Conservation (phyloP, 2,329 filamentous ascomycete species). For the Leptographium wingfieldii region DNA sequence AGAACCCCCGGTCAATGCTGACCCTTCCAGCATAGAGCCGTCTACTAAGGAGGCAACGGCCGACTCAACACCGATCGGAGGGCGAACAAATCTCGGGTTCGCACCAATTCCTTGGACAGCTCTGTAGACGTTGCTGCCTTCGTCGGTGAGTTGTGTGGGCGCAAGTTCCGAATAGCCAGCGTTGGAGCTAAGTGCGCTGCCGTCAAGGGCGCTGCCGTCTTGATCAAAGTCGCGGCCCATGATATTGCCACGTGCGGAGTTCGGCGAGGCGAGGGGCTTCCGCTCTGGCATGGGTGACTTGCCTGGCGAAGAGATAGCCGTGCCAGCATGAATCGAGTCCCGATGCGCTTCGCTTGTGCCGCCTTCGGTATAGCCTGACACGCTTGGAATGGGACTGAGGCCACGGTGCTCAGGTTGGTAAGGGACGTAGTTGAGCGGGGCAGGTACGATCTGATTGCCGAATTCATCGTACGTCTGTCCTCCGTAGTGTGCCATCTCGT, state of each 20-base stretch:
- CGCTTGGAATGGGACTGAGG: constrained; percentile 82
- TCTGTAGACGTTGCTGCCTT: constrained; percentile 46
- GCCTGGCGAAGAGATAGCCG: constrained; percentile 43
- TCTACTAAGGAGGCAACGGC: constrained; percentile 78
- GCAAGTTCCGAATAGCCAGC: constrained; percentile 35
- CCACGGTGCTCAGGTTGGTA: constrained; percentile 58
- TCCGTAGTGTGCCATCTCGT: constrained; percentile 13
- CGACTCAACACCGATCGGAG: constrained; percentile 65
- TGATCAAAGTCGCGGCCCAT: constrained; percentile 41
- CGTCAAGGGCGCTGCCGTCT: constrained; percentile 48
- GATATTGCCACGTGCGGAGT: constrained; percentile 42
- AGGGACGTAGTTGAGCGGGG: constrained; percentile 52
- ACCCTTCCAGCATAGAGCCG: constrained; percentile 56
- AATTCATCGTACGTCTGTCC: constrained; percentile 36
- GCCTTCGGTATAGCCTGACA: constrained; percentile 71
- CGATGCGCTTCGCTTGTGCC: constrained; percentile 44
- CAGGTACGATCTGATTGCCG: constrained; percentile 49
- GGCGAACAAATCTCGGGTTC: constrained; percentile 66
- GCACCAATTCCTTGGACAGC: constrained; percentile 58
- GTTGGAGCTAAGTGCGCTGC: constrained; percentile 39
- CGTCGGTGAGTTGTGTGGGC: constrained; percentile 27
- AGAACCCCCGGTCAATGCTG: constrained; percentile 53
- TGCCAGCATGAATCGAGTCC: constrained; percentile 40
- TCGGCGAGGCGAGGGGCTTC: constrained; percentile 29
- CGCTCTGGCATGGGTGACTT: constrained; percentile 38